Evolutionary conservation across 768 basidiomycete genomes (phyloP).

Genomic region (Boletus subcaerulescens): DNA sequence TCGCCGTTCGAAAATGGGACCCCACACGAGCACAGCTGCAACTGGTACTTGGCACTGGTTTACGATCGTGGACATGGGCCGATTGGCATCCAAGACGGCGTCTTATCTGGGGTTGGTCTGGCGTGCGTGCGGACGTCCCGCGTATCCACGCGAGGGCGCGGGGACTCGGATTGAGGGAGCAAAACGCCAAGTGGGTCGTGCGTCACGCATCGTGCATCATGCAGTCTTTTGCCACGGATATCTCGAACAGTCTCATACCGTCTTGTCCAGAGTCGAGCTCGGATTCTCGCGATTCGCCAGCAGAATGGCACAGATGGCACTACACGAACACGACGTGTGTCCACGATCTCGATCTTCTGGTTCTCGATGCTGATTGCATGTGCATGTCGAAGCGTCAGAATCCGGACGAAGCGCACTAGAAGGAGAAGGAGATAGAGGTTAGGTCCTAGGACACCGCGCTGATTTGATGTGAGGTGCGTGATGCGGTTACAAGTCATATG

Average conservation of each 20-base stretch:
- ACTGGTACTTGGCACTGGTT: not conserved
- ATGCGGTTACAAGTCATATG: not conserved
- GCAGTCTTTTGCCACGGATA: too few species aligned
- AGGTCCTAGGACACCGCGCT: not conserved
- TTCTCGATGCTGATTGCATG: not conserved
- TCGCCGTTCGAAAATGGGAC: conserved; percentile 1
- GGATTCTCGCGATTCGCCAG: not conserved
- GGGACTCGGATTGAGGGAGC: not conserved
- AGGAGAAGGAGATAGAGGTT: too few species aligned
- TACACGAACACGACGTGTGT: not conserved
- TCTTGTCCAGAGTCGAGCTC: too few species aligned
- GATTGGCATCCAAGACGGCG: not conserved
- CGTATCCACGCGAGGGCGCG: not conserved
- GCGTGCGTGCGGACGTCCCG: not conserved
- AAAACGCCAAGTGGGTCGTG: not conserved
- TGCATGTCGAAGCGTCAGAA: not conserved
- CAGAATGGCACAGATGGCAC: not conserved
- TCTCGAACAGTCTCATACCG: too few species aligned
- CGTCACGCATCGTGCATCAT: not conserved
- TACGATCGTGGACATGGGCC: not conserved
- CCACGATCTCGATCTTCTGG: not conserved
- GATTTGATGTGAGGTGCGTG: not conserved
- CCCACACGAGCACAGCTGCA: not conserved
- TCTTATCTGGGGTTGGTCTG: not conserved
- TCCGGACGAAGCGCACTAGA: not conserved